phyloP scores from a whole-genome alignment of 768 basidiomycete genomes.

The Tulasnella sp. region DNA sequence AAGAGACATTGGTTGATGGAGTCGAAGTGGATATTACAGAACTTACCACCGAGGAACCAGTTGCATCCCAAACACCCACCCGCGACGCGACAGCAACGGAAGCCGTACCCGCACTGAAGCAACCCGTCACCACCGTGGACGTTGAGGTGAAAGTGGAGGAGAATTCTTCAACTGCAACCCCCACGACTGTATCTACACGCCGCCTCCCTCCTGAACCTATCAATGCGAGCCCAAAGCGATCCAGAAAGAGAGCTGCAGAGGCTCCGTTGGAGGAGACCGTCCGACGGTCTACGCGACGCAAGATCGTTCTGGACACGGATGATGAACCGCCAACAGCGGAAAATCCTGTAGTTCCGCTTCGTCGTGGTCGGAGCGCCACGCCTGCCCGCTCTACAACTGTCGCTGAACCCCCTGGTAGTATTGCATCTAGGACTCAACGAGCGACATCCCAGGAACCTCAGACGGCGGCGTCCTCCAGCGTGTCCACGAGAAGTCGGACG shows the following conservation, averaged over 20 bases:
- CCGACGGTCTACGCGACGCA: not conserved
- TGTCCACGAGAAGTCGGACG: not conserved
- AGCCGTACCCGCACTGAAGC: not conserved
- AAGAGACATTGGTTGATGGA: not conserved
- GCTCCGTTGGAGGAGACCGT: not conserved
- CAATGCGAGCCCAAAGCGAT: not conserved
- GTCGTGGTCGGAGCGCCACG: slow-evolving; percentile 3
- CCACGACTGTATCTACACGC: not conserved
- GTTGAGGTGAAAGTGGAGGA: not conserved
- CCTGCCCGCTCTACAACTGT: not conserved
- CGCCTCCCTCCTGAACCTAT: not conserved
- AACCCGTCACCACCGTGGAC: not conserved
- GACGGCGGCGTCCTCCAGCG: not conserved
- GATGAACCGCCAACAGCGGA: not conserved
- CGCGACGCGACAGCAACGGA: not conserved
- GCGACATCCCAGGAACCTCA: not conserved
- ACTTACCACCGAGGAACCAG: not conserved
- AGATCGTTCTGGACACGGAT: not conserved
- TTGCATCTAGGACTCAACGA: not conserved
- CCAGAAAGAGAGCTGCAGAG: not conserved
- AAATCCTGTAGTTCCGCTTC: not conserved
- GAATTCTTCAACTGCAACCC: not conserved
- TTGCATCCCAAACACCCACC: not conserved
- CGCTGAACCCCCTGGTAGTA: not conserved
- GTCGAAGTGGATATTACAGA: slow-evolving; percentile 13